Conservation (phyloP, 2,329 filamentous ascomycete genomes). For the Colletotrichum noveboracense region DNA sequence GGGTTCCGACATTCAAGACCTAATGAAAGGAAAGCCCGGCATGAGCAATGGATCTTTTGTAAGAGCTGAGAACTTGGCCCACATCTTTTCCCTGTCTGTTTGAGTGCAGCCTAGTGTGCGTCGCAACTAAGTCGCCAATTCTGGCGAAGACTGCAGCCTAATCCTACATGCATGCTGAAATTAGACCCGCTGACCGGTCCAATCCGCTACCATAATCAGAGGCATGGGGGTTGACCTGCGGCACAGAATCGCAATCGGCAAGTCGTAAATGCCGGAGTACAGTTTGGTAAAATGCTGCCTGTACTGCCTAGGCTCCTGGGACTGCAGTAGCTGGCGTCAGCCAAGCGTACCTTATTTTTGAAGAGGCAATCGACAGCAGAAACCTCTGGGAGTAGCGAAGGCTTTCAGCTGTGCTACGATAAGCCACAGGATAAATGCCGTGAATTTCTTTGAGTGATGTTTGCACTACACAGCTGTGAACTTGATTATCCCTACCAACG, state of each 20-base stretch:
- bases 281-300: neutral
- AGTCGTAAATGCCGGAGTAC: neutral
- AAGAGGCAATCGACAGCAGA: neutral
- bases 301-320: neutral
- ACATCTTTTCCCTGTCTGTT: neutral
- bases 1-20: neutral
- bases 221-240: neutral
- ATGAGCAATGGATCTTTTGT: neutral
- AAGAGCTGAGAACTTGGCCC: neutral
- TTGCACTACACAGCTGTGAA: neutral
- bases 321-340: too few species aligned
- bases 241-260: neutral
- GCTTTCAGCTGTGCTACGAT: too few species aligned
- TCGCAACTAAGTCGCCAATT: accelerated
- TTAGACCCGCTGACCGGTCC: neutral
- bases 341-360: neutral
- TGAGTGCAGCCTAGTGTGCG: neutral
- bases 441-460: neutral
- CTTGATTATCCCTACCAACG: too few species aligned
- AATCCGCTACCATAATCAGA: neutral
- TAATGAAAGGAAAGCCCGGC: accelerated
- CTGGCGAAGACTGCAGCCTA: neutral
- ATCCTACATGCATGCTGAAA: neutral
- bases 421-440: too few species aligned
- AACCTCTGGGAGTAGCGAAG: neutral